Evolutionary conservation across 352 stramenopile species (phyloP).

Genomic region (Globisporangium cystogenes): DNA sequence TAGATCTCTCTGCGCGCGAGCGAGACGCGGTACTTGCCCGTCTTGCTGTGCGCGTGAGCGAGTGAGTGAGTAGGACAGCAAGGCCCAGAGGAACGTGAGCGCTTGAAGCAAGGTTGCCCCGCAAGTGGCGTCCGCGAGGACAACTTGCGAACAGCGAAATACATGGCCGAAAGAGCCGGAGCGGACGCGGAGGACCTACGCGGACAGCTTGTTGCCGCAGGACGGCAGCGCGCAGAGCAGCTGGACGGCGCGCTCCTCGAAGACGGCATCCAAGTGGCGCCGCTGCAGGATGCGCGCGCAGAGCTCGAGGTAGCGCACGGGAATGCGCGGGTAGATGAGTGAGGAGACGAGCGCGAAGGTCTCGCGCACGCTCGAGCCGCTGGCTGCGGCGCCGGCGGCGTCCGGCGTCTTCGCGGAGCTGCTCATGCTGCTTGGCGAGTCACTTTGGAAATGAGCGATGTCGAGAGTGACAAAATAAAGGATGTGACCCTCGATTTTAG

Average conservation of each 20-base stretch:
- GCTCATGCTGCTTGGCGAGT: background rate
- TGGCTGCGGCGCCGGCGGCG: conserved; percentile 13
- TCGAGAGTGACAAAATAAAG: too few species aligned
- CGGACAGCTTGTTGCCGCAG: conserved; percentile 46
- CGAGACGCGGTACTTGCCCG: conserved; percentile 68
- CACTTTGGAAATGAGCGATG: too few species aligned
- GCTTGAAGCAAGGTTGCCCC: too few species aligned
- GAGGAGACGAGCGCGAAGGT: conserved; percentile 78
- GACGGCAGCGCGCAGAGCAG: conserved; percentile 63
- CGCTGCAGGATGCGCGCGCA: conserved; percentile 67
- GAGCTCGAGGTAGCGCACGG: conserved; percentile 59
- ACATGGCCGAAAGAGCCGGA: background rate
- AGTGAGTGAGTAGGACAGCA: too few species aligned
- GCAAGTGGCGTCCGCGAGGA: too few species aligned
- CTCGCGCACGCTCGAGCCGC: conserved; percentile 71
- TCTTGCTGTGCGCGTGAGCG: too few species aligned
- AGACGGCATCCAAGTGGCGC: conserved; percentile 76
- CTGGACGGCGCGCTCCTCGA: conserved; percentile 71
- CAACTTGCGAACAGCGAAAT: background rate
- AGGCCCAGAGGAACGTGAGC: too few species aligned
- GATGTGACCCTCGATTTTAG: too few species aligned
- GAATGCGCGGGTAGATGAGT: conserved; percentile 58
- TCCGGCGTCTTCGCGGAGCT: background rate
- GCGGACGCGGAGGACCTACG: conserved; percentile 21
- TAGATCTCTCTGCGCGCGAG: conserved; percentile 75